Conservation (phyloP, 371 early-diverging fungal species). For the Syncephalis plumigaleata region DNA sequence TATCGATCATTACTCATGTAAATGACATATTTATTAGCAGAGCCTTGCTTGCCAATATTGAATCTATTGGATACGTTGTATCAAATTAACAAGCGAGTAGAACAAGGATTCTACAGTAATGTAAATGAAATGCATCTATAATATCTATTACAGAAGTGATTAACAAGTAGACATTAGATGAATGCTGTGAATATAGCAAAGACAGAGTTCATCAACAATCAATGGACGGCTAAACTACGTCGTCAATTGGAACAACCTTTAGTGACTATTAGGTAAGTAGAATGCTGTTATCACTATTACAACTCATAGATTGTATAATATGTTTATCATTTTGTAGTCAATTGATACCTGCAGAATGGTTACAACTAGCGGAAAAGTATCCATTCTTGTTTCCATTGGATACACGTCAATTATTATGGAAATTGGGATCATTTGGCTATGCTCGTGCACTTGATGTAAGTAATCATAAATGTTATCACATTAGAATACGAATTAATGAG, state of each 20-base stretch:
- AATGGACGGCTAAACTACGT: slow-evolving; percentile 63
- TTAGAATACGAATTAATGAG: neutral
- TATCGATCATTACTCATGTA: too few species aligned
- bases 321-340: too few species aligned
- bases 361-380: slow-evolving; percentile 14
- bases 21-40: too few species aligned
- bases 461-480: slow-evolving; percentile 2
- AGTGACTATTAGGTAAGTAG: slow-evolving; percentile 41
- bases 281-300: neutral
- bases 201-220: slow-evolving; percentile 53
- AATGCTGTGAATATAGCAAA: too few species aligned
- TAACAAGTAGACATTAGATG: too few species aligned
- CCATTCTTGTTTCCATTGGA: slow-evolving; percentile 78
- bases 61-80: neutral
- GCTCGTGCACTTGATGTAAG: slow-evolving; percentile 40
- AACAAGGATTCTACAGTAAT: too few species aligned
- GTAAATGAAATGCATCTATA: too few species aligned
- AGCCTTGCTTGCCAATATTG: too few species aligned
- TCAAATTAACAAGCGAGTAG: too few species aligned
- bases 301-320: too few species aligned
- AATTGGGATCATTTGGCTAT: slow-evolving; percentile 73
- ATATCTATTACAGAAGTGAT: too few species aligned
- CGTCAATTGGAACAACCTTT: slow-evolving; percentile 78
- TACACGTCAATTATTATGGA: slow-evolving; percentile 54
- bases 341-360: neutral